Percentiles rank a stretch among this genome's conserved stretches.
Conservation (phyloP, 768 basidiomycete species). For the Phallus indusiatus region DNA sequence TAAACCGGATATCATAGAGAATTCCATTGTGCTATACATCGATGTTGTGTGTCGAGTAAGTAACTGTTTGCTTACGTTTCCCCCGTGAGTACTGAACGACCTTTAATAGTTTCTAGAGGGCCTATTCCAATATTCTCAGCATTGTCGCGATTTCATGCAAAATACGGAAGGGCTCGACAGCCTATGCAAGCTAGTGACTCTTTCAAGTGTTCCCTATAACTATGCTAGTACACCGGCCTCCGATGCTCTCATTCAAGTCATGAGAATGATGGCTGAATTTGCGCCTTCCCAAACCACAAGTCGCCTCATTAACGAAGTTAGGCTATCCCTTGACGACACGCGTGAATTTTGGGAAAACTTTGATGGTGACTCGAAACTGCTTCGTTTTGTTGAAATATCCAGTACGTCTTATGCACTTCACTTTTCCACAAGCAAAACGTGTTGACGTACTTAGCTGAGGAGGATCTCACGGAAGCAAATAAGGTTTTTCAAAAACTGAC, state of each 20-base stretch:
- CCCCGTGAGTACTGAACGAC: neutral
- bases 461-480: constrained; percentile 41
- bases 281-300: constrained; percentile 67
- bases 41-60: constrained; percentile 71
- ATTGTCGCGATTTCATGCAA: constrained; percentile 84
- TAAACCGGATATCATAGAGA: constrained; percentile 32
- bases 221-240: constrained; percentile 79
- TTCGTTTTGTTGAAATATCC: constrained; percentile 50
- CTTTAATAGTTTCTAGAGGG: constrained; percentile 79
- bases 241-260: constrained; percentile 79
- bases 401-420: constrained; percentile 26
- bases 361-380: constrained; percentile 48
- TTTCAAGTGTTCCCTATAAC: constrained; percentile 85
- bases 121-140: constrained; percentile 82
- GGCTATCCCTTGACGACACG: constrained; percentile 59
- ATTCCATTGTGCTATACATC: constrained; percentile 65
- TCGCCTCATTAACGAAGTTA: constrained; percentile 62
- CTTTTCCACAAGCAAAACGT: constrained; percentile 4
- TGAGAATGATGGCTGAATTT: constrained; percentile 83
- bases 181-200: constrained; percentile 66
- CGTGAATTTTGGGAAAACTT: constrained; percentile 57
- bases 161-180: constrained; percentile 62
- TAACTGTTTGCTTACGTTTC: neutral
- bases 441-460: constrained; percentile 29
- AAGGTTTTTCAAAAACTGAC: constrained; percentile 62